Evolutionary conservation across 306 rosid species (phyloP).

Genomic region (Corylus americana): DNA sequence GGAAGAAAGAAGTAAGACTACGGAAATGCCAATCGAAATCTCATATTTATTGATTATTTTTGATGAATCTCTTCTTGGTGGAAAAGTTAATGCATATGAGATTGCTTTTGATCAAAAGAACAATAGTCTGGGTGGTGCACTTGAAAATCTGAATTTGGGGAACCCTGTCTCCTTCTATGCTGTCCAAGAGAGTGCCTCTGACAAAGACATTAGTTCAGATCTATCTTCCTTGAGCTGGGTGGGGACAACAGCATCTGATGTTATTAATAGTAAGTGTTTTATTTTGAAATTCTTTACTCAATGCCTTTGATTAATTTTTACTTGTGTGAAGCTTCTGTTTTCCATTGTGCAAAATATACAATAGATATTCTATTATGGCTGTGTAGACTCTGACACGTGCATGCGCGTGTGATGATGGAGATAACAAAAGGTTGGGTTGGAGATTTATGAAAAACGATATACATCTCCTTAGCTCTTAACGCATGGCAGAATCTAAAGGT

Average conservation of each 20-base stretch:
- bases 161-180: slow-evolving; percentile 62
- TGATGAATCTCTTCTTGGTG: slow-evolving; percentile 51
- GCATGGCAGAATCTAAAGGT: not conserved
- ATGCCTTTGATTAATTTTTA: slow-evolving; percentile 11
- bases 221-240: slow-evolving; percentile 74
- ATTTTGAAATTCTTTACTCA: slow-evolving; percentile 13
- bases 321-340: slow-evolving; percentile 2
- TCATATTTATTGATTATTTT: slow-evolving; percentile 54
- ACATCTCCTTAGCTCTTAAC: not conserved
- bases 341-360: not conserved
- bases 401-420: not conserved
- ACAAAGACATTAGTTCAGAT: slow-evolving; percentile 47
- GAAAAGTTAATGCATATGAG: slow-evolving; percentile 51
- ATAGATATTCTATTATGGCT: not conserved
- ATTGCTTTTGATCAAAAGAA: slow-evolving; percentile 54
- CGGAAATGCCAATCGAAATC: slow-evolving; percentile 37
- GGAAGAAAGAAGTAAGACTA: slow-evolving; percentile 38
- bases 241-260: slow-evolving; percentile 68
- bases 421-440: not conserved
- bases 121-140: slow-evolving; percentile 40
- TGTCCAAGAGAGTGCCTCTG: slow-evolving; percentile 51
- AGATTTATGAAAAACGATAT: not conserved
- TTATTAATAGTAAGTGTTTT: slow-evolving; percentile 70
- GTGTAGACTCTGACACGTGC: not conserved
- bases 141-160: slow-evolving; percentile 51